These are phyloP conservation scores for Penicillium italicum DNA, from an alignment of 2,329 filamentous ascomycete genomes.

Conservation along the genomic window DNA sequence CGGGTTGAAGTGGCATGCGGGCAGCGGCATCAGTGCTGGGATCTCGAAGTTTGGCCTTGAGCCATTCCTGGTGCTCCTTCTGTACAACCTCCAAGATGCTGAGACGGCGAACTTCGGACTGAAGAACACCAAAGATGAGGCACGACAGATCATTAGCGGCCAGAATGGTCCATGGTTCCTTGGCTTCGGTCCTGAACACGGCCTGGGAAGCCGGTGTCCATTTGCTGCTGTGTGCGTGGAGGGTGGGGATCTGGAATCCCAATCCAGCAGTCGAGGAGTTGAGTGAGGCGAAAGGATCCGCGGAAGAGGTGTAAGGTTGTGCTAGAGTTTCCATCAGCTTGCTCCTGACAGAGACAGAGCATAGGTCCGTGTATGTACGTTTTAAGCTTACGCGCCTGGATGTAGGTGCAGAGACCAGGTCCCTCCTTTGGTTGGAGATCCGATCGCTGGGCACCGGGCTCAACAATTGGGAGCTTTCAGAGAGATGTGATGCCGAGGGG, in stretches of 20 bases:
- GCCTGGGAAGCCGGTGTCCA: conserved; percentile 91
- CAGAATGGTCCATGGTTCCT: conserved; percentile 90
- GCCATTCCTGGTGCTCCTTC: conserved; percentile 81
- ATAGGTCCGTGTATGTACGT: conserved; percentile 82
- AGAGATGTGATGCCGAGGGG: conserved; percentile 15
- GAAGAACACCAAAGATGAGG: conserved; percentile 98
- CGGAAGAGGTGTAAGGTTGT: conserved; percentile 65
- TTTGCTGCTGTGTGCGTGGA: conserved; percentile 86
- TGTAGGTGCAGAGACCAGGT: conserved; percentile 45
- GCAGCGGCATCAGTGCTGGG: conserved; percentile 52
- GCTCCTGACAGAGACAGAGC: conserved; percentile 69
- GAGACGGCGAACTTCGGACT: conserved; percentile 87
- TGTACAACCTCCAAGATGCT: conserved; percentile 94
- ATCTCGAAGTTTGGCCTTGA: conserved; percentile 76
- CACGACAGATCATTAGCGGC: conserved; percentile 96
- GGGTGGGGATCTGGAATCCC: conserved; percentile 48
- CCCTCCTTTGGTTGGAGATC: conserved; percentile 30
- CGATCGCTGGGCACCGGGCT: conserved; percentile 33
- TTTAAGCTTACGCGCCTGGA: conserved; percentile 68
- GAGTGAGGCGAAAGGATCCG: conserved; percentile 45
- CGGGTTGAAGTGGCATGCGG: conserved; percentile 33
- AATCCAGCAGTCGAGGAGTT: conserved; percentile 35
- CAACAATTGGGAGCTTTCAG: conserved; percentile 26
- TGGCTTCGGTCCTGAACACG: conserved; percentile 93
- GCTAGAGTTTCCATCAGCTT: conserved; percentile 82